Base-by-base conservation (phyloP, 176 grass and related monocot genomes). In the Carex parvula region DNA sequence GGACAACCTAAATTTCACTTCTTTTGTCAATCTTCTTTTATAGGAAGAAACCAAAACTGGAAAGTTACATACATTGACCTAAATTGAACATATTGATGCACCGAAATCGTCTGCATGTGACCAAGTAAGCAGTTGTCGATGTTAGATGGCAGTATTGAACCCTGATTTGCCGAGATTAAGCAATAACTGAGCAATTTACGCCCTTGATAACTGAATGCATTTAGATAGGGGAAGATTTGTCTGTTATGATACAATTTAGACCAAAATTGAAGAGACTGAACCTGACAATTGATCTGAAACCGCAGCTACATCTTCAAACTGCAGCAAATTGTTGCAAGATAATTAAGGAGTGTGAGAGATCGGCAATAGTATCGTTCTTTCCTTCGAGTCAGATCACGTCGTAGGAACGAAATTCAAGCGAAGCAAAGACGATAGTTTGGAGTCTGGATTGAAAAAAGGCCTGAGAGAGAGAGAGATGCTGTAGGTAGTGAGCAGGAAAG, bases 11-110 rank as follows among this genome's bases (percentile, higher is more conserved):
- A 44, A 21, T 72, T 60, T 56, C 76, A 12, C 29, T 60, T 9
- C 13, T 46, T 63, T 62, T 81, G 22, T 44, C 39, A 42, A 32
- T 14, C 17, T 48, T 82, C 60, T 53, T 61, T 48, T 64, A 37
- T 48, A 65, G 42, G 21, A 52, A 21, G 61, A 82, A 46, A 12
- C 39, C 21, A 32, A 52, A 66, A 50, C 80, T 39, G 37, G 80
- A 82, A 65, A 68, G 18, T 53, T 64, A 67, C 39, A 82, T 63
- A 52, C 80, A 82, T 81, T 81, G 80, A 82, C 80, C 44, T 50
- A 42, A 82, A 82, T 76, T 55, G 48, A 76, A 29, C 72, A 76
- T 29, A 10, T 17, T 29, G 13, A 55, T 55, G 12, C 14, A 55
- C 72, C 5, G 6, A 77, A 32, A 77, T 77, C 46, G 0, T 3